Conservation (phyloP, 495 filamentous ascomycete species). For the Parathielavia hyrcaniae region DNA sequence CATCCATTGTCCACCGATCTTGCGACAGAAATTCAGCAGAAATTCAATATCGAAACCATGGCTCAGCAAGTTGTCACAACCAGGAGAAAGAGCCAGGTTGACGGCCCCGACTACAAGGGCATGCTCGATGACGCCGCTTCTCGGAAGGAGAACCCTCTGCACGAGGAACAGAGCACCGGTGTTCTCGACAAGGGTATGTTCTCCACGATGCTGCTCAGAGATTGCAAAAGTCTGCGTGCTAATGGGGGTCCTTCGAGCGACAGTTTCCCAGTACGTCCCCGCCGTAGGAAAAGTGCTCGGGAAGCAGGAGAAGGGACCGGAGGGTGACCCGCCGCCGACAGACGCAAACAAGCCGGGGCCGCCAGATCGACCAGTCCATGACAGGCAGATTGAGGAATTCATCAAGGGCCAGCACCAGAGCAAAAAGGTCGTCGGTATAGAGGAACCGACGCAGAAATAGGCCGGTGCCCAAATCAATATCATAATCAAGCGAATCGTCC, state of each 20-base stretch:
- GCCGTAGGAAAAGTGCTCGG: conserved; percentile 25
- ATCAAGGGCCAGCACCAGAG: conserved; percentile 36
- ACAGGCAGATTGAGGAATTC: conserved; percentile 35
- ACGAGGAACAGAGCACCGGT: not conserved
- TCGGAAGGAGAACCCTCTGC: conserved; percentile 3
- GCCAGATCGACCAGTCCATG: conserved; percentile 31
- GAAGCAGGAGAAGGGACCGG: conserved; percentile 4
- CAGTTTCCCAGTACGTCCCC: conserved; percentile 29
- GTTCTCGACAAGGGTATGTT: conserved; percentile 30
- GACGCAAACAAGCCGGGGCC: conserved; percentile 16
- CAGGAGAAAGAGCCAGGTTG: not conserved
- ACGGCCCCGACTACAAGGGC: conserved; percentile 22
- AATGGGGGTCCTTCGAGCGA: not conserved
- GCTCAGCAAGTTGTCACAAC: not conserved
- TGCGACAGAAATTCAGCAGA: too few species aligned
- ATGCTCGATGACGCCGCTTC: conserved; percentile 27
- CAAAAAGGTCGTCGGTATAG: conserved; percentile 11
- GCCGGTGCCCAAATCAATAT: too few species aligned
- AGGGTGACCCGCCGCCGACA: not conserved
- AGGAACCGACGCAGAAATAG: conserved; percentile 1
- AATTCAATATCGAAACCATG: not conserved
- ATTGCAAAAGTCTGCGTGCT: not conserved
- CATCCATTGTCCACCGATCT: too few species aligned
- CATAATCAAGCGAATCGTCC: too few species aligned
- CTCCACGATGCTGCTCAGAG: not conserved